phyloP scores from a whole-genome alignment of 768 basidiomycete species.

The Rhizopogon vesiculosus region DNA sequence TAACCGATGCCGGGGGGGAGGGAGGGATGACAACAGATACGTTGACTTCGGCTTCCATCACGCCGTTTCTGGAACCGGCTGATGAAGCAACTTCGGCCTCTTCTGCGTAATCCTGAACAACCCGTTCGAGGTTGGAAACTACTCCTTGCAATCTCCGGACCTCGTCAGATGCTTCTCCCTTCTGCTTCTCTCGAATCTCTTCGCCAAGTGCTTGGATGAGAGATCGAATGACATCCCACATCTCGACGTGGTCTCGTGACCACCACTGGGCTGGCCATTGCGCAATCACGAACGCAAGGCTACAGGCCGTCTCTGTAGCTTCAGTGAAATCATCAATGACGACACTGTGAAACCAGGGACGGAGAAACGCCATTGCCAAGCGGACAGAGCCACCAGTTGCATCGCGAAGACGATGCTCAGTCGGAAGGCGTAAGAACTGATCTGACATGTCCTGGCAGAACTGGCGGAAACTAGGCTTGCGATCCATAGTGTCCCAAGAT shows the following conservation, averaged over 20 bases:
- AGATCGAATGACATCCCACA: constrained; percentile 52
- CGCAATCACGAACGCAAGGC: constrained; percentile 47
- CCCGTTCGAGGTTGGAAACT: constrained; percentile 45
- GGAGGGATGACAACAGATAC: constrained; percentile 11
- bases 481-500: constrained; percentile 53
- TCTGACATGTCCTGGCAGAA: constrained; percentile 71
- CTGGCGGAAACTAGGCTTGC: constrained; percentile 58
- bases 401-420: constrained; percentile 57
- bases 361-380: constrained; percentile 61
- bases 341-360: constrained; percentile 61
- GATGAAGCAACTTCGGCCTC: constrained; percentile 20
- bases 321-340: constrained; percentile 35
- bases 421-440: constrained; percentile 50
- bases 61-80: constrained; percentile 14
- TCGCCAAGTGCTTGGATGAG: constrained; percentile 61
- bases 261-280: constrained; percentile 70
- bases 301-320: constrained; percentile 33
- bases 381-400: constrained; percentile 65
- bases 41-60: constrained; percentile 7
- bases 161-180: constrained; percentile 39
- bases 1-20: constrained; percentile 12
- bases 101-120: constrained; percentile 36
- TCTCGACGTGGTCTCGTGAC: constrained; percentile 59
- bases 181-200: constrained; percentile 52
- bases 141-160: constrained; percentile 44